Percentiles rank a stretch among this genome's conserved stretches.
Evolutionary conservation across 768 basidiomycete species (phyloP).

Genomic region (Scleroderma citrinum): DNA sequence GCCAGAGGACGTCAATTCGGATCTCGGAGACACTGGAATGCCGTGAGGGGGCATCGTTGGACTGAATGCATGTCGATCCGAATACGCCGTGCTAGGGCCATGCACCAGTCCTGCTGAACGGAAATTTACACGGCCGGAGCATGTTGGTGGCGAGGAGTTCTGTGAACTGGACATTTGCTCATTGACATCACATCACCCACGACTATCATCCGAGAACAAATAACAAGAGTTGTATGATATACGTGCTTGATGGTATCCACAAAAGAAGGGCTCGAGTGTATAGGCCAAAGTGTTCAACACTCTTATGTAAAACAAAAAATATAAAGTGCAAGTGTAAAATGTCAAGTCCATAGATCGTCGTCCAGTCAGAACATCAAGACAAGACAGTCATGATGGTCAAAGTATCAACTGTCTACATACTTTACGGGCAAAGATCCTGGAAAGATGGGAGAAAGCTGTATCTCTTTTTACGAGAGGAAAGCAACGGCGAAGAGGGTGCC

Average conservation of each 20-base stretch:
- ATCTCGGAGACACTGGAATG: neutral
- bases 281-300: slow-evolving; percentile 1
- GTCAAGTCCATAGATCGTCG: neutral
- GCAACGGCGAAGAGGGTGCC: slow-evolving; percentile 32
- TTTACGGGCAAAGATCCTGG: neutral
- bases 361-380: neutral
- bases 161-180: no score
- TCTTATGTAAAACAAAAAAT: neutral
- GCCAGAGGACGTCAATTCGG: neutral
- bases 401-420: neutral
- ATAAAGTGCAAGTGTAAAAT: neutral
- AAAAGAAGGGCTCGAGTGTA: neutral
- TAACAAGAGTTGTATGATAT: neutral
- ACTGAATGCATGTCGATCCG: no score
- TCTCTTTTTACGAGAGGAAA: slow-evolving; percentile 32
- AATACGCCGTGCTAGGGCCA: no score
- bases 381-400: neutral
- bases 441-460: neutral
- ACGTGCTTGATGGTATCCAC: neutral
- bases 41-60: no score
- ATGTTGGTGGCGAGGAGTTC: no score
- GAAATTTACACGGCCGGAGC: no score
- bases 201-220: neutral
- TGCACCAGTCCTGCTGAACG: no score
- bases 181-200: neutral